Evolutionary conservation across 176 grass and related monocot species (phyloP).

Genomic region (Musa troglodytarum): DNA sequence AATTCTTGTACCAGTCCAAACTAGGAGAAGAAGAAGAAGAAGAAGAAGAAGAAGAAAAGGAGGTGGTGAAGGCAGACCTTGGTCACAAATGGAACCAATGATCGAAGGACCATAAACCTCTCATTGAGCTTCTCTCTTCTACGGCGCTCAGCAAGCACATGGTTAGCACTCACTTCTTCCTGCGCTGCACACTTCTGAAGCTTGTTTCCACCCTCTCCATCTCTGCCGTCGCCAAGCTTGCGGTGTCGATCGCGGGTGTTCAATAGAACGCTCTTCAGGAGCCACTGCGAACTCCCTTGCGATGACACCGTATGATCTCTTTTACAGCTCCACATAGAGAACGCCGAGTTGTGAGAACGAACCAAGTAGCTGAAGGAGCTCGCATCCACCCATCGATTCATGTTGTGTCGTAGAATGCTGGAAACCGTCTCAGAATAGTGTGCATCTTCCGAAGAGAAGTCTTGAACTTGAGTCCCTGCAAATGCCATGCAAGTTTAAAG

Average conservation of each 20-base stretch:
- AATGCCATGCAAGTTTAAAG: no score
- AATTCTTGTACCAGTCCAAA: no score
- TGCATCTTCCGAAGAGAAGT: conserved; percentile 44
- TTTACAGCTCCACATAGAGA: conserved; percentile 47
- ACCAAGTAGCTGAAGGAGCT: conserved; percentile 18
- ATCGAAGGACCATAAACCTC: conserved; percentile 65
- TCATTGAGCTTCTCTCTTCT: conserved; percentile 90
- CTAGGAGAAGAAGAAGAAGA: no score
- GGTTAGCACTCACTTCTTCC: conserved; percentile 51
- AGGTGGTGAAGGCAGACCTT: conserved; percentile 31
- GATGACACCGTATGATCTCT: not conserved
- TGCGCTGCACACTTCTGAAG: conserved; percentile 12
- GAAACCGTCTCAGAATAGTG: conserved; percentile 62
- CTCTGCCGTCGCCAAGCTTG: conserved; percentile 11
- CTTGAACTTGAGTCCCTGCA: conserved; percentile 38
- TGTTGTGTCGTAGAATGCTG: conserved; percentile 40
- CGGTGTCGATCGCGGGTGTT: conserved; percentile 9
- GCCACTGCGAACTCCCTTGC: conserved; percentile 28
- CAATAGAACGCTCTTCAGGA: conserved; percentile 47
- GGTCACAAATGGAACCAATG: conserved; percentile 83
- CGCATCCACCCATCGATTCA: conserved; percentile 1
- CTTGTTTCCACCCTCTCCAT: conserved; percentile 9
- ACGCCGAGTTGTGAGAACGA: conserved; percentile 35
- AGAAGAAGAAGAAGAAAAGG: not conserved
- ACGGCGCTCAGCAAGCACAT: conserved; percentile 64